A percentile compares a stretch with the other conserved stretches of the same genome.
These are phyloP conservation scores for Arxiozyma heterogenica DNA, from an alignment of 1,139 yeast species.

Conservation along the genomic window DNA sequence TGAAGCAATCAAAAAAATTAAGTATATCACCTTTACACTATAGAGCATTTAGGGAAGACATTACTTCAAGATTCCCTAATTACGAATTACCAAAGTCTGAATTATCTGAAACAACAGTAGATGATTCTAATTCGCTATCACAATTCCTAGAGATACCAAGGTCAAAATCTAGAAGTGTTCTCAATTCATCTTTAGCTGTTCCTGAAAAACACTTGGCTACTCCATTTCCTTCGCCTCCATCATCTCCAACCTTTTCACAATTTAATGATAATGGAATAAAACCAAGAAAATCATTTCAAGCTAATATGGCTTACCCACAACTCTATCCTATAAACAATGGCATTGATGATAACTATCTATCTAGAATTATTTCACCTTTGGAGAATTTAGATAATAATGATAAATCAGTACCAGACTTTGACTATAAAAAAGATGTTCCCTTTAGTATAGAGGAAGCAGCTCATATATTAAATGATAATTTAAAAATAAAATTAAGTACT, in stretches of 20 bases:
- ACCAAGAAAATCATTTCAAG: conserved; percentile 59
- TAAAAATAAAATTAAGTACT: conserved; percentile 53
- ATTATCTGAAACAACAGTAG: conserved; percentile 38
- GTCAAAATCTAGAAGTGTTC: conserved; percentile 42
- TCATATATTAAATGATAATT: conserved; percentile 49
- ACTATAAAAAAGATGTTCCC: conserved; percentile 41
- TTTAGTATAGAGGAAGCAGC: conserved; percentile 73
- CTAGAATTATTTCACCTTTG: neutral
- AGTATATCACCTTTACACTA: conserved; percentile 73
- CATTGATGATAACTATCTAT: neutral
- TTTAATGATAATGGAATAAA: conserved; percentile 9
- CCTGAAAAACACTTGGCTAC: conserved; percentile 74
- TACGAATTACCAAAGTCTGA: conserved; percentile 42
- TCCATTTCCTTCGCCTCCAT: conserved; percentile 79
- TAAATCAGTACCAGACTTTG: neutral
- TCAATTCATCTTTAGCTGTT: conserved; percentile 41
- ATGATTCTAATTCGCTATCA: conserved; percentile 45
- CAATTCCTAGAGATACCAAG: conserved; percentile 54
- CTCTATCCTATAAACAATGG: conserved; percentile 48
- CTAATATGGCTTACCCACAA: conserved; percentile 73
- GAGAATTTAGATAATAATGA: conserved; percentile 16
- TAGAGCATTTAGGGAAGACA: conserved; percentile 66
- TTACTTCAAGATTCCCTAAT: conserved; percentile 67
- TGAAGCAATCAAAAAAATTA: conserved; percentile 22
- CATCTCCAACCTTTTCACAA: conserved; percentile 41